Evolutionary conservation across 2,329 filamentous ascomycete genomes (phyloP).

Genomic region (Rachicladosporium sp.): DNA sequence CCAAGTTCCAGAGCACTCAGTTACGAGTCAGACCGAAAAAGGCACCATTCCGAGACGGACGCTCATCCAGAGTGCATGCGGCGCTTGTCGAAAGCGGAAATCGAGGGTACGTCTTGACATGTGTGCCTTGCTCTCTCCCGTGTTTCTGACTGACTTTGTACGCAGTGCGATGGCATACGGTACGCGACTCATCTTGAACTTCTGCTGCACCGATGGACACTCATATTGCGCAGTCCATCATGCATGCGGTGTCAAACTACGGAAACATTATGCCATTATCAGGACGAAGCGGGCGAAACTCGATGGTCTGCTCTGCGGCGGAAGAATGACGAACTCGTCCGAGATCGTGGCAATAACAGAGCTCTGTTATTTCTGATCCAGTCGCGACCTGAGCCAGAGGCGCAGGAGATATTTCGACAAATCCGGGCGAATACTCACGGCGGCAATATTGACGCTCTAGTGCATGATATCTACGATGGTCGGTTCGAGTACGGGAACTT

Average conservation of each 20-base stretch:
- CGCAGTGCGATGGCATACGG: too few species aligned
- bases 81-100: slow-evolving; percentile 13
- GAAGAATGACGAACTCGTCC: slow-evolving; percentile 19
- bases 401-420: slow-evolving; percentile 18
- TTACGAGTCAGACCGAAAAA: too few species aligned
- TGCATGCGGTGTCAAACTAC: slow-evolving; percentile 19
- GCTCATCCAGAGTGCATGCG: slow-evolving; percentile 15
- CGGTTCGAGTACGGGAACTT: neutral
- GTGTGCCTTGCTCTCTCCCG: too few species aligned
- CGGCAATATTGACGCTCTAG: slow-evolving; percentile 5
- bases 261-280: slow-evolving; percentile 20
- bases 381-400: slow-evolving; percentile 16
- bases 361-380: slow-evolving; percentile 18
- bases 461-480: neutral
- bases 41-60: slow-evolving; percentile 16
- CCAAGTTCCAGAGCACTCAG: too few species aligned
- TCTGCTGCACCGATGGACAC: neutral
- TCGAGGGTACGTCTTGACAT: slow-evolving; percentile 14
- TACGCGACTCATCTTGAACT: too few species aligned
- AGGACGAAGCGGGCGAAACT: slow-evolving; percentile 23
- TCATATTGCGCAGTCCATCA: slow-evolving; percentile 12
- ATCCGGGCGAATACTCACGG: slow-evolving; percentile 14
- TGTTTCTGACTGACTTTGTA: too few species aligned
- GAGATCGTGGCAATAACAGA: slow-evolving; percentile 19
- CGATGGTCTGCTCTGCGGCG: slow-evolving; percentile 22